phyloP scores from a whole-genome alignment of 805 yeast genomes.

The Scheffersomyces spartinae region DNA sequence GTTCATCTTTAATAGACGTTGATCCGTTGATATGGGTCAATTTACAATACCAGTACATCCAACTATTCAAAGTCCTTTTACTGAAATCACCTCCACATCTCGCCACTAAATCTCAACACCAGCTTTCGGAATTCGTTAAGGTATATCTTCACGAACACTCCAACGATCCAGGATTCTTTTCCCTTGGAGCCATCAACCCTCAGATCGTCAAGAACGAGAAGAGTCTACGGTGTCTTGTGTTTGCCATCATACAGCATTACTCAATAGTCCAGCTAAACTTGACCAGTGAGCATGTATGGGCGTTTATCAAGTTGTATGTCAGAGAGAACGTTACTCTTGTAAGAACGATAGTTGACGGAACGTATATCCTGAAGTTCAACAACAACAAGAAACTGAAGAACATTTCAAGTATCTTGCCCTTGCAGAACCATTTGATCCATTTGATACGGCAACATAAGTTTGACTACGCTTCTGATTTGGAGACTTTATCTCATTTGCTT shows the following conservation, averaged over 20 bases:
- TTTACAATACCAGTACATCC: constrained; percentile 51
- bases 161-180: constrained; percentile 48
- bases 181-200: constrained; percentile 63
- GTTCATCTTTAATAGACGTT: constrained; percentile 69
- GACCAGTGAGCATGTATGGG: constrained; percentile 55
- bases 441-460: constrained; percentile 38
- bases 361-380: constrained; percentile 33
- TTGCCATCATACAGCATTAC: constrained; percentile 36
- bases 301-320: constrained; percentile 45
- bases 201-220: constrained; percentile 48
- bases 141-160: constrained; percentile 50
- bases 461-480: constrained; percentile 32
- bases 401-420: constrained; percentile 27
- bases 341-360: constrained; percentile 44
- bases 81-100: constrained; percentile 26
- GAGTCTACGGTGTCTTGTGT: constrained; percentile 35
- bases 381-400: constrained; percentile 40
- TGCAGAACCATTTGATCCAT: constrained; percentile 43
- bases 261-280: constrained; percentile 47
- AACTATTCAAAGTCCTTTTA: constrained; percentile 36
- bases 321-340: constrained; percentile 31
- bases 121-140: constrained; percentile 43
- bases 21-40: constrained; percentile 83
- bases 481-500: constrained; percentile 32
- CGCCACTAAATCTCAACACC: constrained; percentile 45